Base-by-base conservation (phyloP, 208 protist genomes). In the Crithidia thermophila region DNA sequence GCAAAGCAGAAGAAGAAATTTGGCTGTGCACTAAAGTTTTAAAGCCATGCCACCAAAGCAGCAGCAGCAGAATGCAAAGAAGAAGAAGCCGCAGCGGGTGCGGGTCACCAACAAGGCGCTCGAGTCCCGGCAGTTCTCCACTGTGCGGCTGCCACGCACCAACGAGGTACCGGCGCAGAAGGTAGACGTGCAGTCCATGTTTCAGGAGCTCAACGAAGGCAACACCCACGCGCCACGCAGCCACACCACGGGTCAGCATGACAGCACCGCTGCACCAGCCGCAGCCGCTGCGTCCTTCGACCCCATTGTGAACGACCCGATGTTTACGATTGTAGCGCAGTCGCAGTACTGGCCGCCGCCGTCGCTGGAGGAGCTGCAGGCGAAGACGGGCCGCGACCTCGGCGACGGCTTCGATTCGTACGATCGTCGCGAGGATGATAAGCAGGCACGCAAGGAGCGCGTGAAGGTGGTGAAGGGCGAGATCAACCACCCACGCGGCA, bases 401-500 rank as follows among this genome's bases (percentile, higher is more conserved):
- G 58, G 55, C 13, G 90, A 95, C 36, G 86, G 86, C 56, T 91
- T 95, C 39, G 89, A 95, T 77, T 40, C 70, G 25, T 95, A 95
- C 67, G 87, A 95, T 65, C 79, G 89, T 4, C 77, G 82, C 21
- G 82, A 78, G 23, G 89, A 95, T 50, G 89, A 95, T 40, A 71
- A 72, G 50, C 25, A 37, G 40, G 86, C 89, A 2, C 78, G 81
- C 20, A 72, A 72, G 56, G 86, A 85, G 63, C 74, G 72, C 9
- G 49, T 63, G 11, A 90, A 84, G 65, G 53, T 89, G 18, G 73
- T 91, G 10, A 87, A 88, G 57, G 89, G 89, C 5, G 89, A 93
- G 50, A 61, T 95, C 13, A 92, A 93, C 56, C 89, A 95, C 75
- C 89, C 89, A 6, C 84, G 89, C 13, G 89, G 89, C 14, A 92